These are phyloP conservation scores for Penicillium aurantiogriseum DNA, from an alignment of 2,329 filamentous ascomycete genomes.

Conservation along the genomic window DNA sequence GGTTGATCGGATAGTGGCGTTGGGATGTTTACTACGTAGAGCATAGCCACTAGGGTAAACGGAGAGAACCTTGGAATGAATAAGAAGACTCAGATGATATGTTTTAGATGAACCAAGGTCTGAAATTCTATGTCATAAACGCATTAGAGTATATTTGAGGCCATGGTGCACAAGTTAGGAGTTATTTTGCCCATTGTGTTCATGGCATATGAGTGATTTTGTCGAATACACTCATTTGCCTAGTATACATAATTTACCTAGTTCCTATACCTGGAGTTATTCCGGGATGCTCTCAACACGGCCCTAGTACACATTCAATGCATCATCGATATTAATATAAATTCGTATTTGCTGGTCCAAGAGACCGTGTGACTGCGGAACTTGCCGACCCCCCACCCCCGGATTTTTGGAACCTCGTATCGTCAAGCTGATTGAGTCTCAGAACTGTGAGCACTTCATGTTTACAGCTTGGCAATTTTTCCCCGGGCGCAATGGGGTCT, in stretches of 20 bases:
- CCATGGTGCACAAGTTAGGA: background rate
- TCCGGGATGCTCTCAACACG: no score
- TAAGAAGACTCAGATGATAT: background rate
- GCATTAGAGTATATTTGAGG: background rate
- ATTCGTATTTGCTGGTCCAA: background rate
- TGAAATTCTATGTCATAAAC: background rate
- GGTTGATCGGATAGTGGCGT: background rate
- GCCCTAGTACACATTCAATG: background rate
- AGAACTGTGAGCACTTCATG: background rate
- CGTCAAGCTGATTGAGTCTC: background rate
- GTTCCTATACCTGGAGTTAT: background rate
- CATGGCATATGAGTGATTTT: background rate
- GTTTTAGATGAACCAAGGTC: background rate
- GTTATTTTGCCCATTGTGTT: background rate
- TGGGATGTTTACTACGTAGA: background rate
- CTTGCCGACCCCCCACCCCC: background rate
- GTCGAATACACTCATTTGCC: no score
- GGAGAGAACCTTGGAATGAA: background rate
- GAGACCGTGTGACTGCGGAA: background rate
- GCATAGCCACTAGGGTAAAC: background rate
- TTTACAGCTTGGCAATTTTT: background rate
- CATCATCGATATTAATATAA: no score
- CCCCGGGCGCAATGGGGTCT: background rate
- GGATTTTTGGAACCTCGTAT: background rate
- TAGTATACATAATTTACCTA: background rate